Percentiles rank a stretch among this genome's conserved stretches.
These are phyloP conservation scores for Amphirosellinia nigrospora DNA, from an alignment of 495 filamentous ascomycete species.

Conservation along the genomic window DNA sequence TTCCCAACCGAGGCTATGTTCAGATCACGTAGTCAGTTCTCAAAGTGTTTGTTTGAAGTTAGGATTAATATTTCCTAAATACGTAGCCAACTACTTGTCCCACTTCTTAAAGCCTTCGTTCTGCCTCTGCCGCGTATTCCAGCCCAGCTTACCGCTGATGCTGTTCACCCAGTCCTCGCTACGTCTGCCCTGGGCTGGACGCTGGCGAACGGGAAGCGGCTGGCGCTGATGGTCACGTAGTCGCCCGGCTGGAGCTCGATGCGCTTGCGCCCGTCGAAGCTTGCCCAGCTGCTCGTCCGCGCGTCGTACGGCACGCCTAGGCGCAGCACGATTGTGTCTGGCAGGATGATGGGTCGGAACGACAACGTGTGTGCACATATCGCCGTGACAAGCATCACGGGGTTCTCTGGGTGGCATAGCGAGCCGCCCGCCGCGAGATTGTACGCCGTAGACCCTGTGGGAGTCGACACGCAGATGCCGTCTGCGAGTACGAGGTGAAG, in stretches of 20 bases:
- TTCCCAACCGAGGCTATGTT: background rate
- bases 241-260: constrained; percentile 88
- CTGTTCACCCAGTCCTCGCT: constrained; percentile 94
- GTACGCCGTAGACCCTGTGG: constrained; percentile 94
- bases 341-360: constrained; percentile 93
- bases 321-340: constrained; percentile 91
- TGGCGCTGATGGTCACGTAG: constrained; percentile 94
- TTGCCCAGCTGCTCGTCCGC: constrained; percentile 89
- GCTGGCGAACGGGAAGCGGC: constrained; percentile 89
- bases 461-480: constrained; percentile 88
- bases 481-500: constrained; percentile 89
- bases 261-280: constrained; percentile 92
- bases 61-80: background rate
- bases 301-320: constrained; percentile 93
- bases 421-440: constrained; percentile 96
- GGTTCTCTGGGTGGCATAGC: constrained; percentile 95
- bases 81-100: constrained; percentile 44
- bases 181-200: constrained; percentile 74
- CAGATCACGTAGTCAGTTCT: background rate
- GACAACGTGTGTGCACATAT: constrained; percentile 96
- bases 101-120: constrained; percentile 56
- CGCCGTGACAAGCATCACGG: constrained; percentile 91
- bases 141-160: constrained; percentile 87
- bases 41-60: background rate
- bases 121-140: constrained; percentile 90